Base-by-base conservation (phyloP, 768 basidiomycete species). In the Trametes villosa region DNA sequence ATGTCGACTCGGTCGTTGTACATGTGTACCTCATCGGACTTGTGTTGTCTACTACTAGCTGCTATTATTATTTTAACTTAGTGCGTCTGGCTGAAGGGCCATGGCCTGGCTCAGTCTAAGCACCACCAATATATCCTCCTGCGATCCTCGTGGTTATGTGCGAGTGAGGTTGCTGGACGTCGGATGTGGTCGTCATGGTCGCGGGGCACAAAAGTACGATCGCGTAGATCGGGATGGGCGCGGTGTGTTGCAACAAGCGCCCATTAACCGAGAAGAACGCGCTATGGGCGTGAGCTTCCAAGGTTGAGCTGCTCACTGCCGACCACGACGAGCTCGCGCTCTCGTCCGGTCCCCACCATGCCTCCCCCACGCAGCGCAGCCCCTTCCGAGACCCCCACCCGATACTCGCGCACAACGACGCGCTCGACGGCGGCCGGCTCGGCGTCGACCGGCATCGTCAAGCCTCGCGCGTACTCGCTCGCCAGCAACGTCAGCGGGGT, bases 301-400 rank as follows among this genome's bases (percentile, higher is more conserved):
- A 18, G 7, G 17, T 9, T 27, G 51, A 53, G 31, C 42, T 59
- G 44, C 40, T 61, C 59, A 59, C 41, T 41, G 53, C 56, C 60
- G 49, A 60, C 65, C 54, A 62, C 67, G 63, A 57, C 60, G 63
- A 62, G 57, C 60, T 40, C 62, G 29, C 41, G 50, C 47, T 46
- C 53, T 57, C 54, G 58, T 59, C 52, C 38, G 40, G 57, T 53
- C 56, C 29, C 41, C 51, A 31, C 20, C 46, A 67, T 65, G 63
- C 68, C 70, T 53, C 68, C 63, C 42, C 61, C 59, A 17, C 57
- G 50, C 31, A 58, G 48, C 41, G 57, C 57, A 18, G 50, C 68
- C 17, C 82, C 82, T 15, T 87, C 86, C 44, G 85, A 86, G 63
- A 70, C 83, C 17, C 84, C 85, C 38, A 77, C 81, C 55, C 85